phyloP scores from a whole-genome alignment of 768 basidiomycete genomes.

The Agaricus blazei region DNA sequence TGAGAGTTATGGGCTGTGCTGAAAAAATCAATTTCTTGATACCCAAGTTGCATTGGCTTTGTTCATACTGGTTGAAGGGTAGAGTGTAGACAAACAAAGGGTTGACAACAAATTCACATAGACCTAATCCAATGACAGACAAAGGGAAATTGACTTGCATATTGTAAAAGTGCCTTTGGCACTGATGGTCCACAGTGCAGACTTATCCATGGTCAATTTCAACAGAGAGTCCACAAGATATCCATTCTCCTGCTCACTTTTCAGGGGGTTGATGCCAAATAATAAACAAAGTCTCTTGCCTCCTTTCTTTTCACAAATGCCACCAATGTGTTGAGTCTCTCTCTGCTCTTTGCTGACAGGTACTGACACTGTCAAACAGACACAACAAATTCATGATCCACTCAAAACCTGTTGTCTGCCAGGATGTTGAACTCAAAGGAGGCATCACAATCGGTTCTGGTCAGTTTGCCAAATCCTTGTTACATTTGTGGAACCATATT shows the following conservation, averaged over 20 bases:
- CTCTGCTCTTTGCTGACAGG: background rate
- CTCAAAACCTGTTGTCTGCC: constrained; percentile 85
- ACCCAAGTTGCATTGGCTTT: constrained; percentile 29
- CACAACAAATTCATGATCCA: constrained; percentile 89
- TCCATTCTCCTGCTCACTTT: background rate
- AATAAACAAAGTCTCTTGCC: background rate
- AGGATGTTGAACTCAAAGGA: constrained; percentile 92
- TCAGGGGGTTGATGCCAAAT: background rate
- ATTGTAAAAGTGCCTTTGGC: too few species aligned
- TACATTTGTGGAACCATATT: background rate
- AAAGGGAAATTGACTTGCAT: too few species aligned
- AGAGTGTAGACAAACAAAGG: constrained; percentile 49
- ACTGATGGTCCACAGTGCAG: too few species aligned
- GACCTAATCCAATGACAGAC: constrained; percentile 42
- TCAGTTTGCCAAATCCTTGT: constrained; percentile 15
- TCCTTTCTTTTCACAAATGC: constrained; percentile 13
- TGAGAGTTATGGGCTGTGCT: constrained; percentile 14
- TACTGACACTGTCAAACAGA: constrained; percentile 30
- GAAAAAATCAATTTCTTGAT: constrained; percentile 12
- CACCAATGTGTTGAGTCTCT: constrained; percentile 31
- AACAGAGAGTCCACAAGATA: background rate
- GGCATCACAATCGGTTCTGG: constrained; percentile 91
- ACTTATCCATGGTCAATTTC: constrained; percentile 23
- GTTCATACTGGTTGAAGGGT: constrained; percentile 44
- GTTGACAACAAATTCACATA: constrained; percentile 72